Conservation (phyloP, 2,329 filamentous ascomycete species). For the Zalaria sp. region DNA sequence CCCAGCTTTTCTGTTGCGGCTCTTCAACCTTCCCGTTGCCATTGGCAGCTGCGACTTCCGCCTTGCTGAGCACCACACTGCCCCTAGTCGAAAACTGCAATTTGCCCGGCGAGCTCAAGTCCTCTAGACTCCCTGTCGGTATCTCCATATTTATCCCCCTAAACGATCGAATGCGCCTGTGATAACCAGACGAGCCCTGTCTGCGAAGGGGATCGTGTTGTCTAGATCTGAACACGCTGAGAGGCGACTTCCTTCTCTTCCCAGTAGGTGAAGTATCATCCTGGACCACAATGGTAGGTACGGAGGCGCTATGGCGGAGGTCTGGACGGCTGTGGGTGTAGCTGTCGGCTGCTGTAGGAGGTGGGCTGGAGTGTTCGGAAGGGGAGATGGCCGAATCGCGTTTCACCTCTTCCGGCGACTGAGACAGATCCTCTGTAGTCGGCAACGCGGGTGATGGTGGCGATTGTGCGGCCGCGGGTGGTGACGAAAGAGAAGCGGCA, state of each 20-base stretch:
- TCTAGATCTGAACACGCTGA: neutral
- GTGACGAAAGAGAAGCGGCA: no score
- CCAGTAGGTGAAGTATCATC: conserved; percentile 16
- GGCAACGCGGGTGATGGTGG: no score
- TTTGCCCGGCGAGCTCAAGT: conserved; percentile 32
- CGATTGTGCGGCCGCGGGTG: no score
- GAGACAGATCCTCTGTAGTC: no score
- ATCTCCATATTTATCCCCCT: conserved; percentile 40
- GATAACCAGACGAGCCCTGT: neutral
- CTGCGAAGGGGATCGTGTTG: no score
- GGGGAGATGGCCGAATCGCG: conserved; percentile 16
- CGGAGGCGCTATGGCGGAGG: conserved; percentile 11
- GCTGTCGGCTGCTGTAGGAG: no score
- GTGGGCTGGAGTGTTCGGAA: neutral
- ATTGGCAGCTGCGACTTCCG: conserved; percentile 8
- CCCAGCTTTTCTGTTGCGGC: neutral
- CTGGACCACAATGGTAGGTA: conserved; percentile 32
- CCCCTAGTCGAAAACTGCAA: conserved; percentile 47
- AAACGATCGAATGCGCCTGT: conserved; percentile 21
- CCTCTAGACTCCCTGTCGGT: conserved; percentile 38
- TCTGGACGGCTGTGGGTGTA: no score
- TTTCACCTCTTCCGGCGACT: conserved; percentile 12
- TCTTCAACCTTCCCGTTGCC: conserved; percentile 1
- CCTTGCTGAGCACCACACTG: conserved; percentile 37
- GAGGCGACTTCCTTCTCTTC: conserved; percentile 9